Conservation (phyloP, 768 basidiomycete species). For the Exidia glandulosa region DNA sequence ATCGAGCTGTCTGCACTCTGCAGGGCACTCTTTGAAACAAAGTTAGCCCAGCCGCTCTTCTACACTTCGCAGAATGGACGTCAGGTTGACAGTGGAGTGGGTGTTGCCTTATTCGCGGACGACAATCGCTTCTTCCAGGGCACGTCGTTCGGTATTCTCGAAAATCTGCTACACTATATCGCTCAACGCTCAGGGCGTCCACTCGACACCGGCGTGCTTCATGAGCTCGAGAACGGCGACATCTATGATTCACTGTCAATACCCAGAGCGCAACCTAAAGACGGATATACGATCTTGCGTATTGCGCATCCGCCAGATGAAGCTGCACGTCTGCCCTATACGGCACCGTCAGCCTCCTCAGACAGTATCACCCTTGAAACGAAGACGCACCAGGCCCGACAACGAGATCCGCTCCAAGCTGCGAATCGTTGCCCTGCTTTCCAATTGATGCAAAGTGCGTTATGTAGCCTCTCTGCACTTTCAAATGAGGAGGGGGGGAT, state of each 20-base stretch:
- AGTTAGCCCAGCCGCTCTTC: too few relatives aligned
- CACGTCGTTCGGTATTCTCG: too few relatives aligned
- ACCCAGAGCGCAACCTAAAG: not conserved
- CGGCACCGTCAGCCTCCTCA: not conserved
- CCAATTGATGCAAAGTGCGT: slow-evolving; percentile 38
- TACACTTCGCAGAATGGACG: too few relatives aligned
- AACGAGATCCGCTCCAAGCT: slow-evolving; percentile 55
- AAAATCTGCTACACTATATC: too few relatives aligned
- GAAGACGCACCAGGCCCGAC: slow-evolving; percentile 39
- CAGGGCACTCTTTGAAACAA: too few relatives aligned
- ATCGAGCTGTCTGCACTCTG: too few relatives aligned
- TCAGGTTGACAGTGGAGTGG: too few relatives aligned
- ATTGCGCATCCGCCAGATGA: slow-evolving; percentile 48
- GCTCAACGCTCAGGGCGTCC: too few relatives aligned
- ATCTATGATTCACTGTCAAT: slow-evolving; percentile 21
- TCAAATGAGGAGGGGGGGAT: not conserved
- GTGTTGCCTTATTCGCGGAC: too few relatives aligned
- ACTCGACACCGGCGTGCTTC: slow-evolving; percentile 33
- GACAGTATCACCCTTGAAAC: too few relatives aligned
- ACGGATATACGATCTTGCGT: slow-evolving; percentile 40
- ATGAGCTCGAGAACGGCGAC: slow-evolving; percentile 39
- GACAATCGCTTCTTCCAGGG: too few relatives aligned
- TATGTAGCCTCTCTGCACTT: slow-evolving; percentile 23
- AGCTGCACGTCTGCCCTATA: slow-evolving; percentile 34
- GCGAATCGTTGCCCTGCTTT: slow-evolving; percentile 50